Evolutionary conservation across 1,139 yeast species (phyloP), one percentile per base, ranked within the genome.

Genomic region (Entelexis sorbosivorans): DNA sequence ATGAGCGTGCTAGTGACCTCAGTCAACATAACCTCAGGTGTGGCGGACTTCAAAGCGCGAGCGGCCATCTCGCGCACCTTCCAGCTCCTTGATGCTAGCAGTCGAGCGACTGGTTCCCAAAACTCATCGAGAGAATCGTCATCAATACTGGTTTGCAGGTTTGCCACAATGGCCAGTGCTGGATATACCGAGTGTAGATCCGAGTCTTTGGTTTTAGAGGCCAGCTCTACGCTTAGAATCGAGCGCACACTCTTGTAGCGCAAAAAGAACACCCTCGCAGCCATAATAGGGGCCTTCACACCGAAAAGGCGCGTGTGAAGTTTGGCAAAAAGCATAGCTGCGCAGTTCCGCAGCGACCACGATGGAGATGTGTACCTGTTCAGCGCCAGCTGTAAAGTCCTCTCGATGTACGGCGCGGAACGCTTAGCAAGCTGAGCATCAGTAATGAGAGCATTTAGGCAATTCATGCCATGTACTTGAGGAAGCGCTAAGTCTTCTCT

Each of bases 391-490:
- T 73, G 73, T 38, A 89, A 68, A 0, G 85, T 81, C 14, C 68
- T 66, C 53, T 79, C 81, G 10, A 83, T 73, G 61, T 72, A 79
- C 2, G 66, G 64, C 0, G 74, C 66, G n/a, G 83, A 75, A 1
- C 71, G 67, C 2, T 69, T 71, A 0, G 87, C 70, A 34, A 91
- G 69, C 31, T 75, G 71, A 0, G 91, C 73, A 57, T 89, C 96
- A 35, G 74, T 74, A 59, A 88, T 81, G 1, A 91, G 70, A 8
- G 81, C 81, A 57, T 77, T 79, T 53, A 91, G 76, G 62, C 95
- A 83, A 63, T 91, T 91, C 64, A 86, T 79, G 0, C 96, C 96
- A 66, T 89, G 95, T 0, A 89, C 96, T 64, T 89, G 97, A 0
- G 97, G 91, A 26, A 86, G 70, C 61, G 86, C 95, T 57, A 78